phyloP scores from a whole-genome alignment of 768 basidiomycete genomes.

The Naganishia onofrii region DNA sequence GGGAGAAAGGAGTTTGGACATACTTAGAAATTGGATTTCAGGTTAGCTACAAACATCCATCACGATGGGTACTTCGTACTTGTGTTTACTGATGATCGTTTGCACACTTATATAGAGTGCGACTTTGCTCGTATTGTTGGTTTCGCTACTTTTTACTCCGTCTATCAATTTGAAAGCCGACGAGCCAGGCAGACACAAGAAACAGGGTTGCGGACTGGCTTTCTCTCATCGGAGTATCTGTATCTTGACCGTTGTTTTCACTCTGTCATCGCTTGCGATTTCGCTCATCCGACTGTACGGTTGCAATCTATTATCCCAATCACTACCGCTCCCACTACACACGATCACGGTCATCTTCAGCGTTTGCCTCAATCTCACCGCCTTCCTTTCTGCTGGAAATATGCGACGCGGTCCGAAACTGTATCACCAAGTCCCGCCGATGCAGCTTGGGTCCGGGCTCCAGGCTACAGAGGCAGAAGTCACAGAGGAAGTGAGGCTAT shows the following conservation, averaged over 20 bases:
- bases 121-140: background rate
- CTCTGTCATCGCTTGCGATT: background rate
- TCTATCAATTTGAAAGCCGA: background rate
- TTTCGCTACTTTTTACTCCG: background rate
- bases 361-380: background rate
- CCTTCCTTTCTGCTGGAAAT: constrained; percentile 29
- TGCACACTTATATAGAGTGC: background rate
- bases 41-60: background rate
- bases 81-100: background rate
- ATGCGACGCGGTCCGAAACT: constrained; percentile 45
- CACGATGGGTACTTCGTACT: background rate
- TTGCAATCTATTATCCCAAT: background rate
- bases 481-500: background rate
- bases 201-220: no score
- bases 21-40: background rate
- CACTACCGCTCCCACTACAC: background rate
- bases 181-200: no score
- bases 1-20: background rate
- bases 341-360: background rate
- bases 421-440: constrained; percentile 28
- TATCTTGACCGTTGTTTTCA: background rate
- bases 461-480: constrained; percentile 2
- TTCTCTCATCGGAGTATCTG: background rate
- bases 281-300: constrained; percentile 10
- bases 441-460: constrained; percentile 14